These are phyloP conservation scores for Stagonosporopsis rhizophila DNA, from an alignment of 2,329 filamentous ascomycete genomes.

Conservation along the genomic window DNA sequence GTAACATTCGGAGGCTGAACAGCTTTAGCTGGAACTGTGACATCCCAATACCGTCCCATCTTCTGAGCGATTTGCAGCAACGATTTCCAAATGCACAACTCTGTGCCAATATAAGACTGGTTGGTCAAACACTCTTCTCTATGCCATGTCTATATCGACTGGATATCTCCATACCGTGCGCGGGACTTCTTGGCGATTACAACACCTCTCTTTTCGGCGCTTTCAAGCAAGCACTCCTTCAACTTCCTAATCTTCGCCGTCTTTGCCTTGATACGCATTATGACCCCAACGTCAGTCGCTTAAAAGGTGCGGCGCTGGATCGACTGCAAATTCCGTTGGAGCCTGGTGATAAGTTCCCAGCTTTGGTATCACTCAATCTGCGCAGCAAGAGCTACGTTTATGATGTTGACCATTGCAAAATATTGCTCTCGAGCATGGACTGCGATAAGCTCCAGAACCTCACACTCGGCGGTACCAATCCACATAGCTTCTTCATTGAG, in stretches of 20 bases:
- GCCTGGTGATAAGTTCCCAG: slow-evolving; percentile 16
- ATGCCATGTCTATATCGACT: slow-evolving; percentile 21
- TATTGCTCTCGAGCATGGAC: slow-evolving; percentile 18
- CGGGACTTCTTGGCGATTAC: neutral
- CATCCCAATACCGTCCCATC: slow-evolving; percentile 5
- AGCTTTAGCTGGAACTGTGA: slow-evolving; percentile 23
- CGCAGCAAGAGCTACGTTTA: slow-evolving; percentile 21
- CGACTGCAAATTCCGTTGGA: slow-evolving; percentile 20
- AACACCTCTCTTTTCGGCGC: slow-evolving; percentile 9
- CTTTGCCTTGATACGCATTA: slow-evolving; percentile 19
- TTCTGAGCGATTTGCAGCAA: slow-evolving; percentile 7
- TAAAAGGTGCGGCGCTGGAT: neutral
- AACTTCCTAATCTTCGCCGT: slow-evolving; percentile 13
- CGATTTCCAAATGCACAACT: slow-evolving; percentile 17
- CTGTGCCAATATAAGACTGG: slow-evolving; percentile 5
- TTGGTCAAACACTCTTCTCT: slow-evolving; percentile 10
- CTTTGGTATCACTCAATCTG: slow-evolving; percentile 17
- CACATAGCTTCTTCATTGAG: slow-evolving; percentile 13
- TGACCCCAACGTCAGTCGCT: slow-evolving; percentile 1
- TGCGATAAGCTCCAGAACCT: slow-evolving; percentile 20
- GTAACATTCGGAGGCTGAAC: slow-evolving; percentile 16
- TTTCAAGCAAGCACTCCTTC: slow-evolving; percentile 20
- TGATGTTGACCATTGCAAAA: slow-evolving; percentile 14
- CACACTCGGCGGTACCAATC: slow-evolving; percentile 13
- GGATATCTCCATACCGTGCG: slow-evolving; percentile 16